Evolutionary conservation across 805 yeast species (phyloP).

Genomic region (Starmera dryadoides): DNA sequence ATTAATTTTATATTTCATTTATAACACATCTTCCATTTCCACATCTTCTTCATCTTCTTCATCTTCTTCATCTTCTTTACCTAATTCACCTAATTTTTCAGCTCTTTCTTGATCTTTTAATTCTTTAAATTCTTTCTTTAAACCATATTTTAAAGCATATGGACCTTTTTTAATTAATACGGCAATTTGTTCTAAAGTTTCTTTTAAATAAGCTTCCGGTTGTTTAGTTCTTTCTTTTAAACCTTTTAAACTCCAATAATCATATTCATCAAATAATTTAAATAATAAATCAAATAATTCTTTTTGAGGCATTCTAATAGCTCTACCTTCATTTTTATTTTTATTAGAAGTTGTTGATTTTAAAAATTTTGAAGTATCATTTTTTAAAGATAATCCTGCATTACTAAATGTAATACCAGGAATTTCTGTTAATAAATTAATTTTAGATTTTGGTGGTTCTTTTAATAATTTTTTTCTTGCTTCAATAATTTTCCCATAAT

Average conservation of each 20-base stretch:
- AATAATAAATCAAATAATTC: constrained; percentile 85
- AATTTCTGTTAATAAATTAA: constrained; percentile 64
- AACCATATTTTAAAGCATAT: constrained; percentile 83
- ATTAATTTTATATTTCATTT: no score
- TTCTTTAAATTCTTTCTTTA: constrained; percentile 84
- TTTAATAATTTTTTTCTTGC: constrained; percentile 41
- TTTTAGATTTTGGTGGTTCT: constrained; percentile 49
- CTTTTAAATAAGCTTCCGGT: constrained; percentile 90
- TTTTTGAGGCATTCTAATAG: constrained; percentile 89
- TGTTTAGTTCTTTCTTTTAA: constrained; percentile 89
- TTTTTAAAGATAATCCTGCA: constrained; percentile 78
- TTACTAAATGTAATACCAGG: constrained; percentile 87
- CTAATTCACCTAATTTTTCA: constrained; percentile 48
- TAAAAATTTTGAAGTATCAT: constrained; percentile 65
- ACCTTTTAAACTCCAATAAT: constrained; percentile 95
- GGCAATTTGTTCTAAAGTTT: constrained; percentile 86
- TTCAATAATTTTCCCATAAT: constrained; percentile 58
- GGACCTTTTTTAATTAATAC: constrained; percentile 90
- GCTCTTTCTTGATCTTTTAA: constrained; percentile 72
- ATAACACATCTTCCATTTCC: constrained; percentile 57
- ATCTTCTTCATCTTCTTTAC: constrained; percentile 37
- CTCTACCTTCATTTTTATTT: constrained; percentile 61
- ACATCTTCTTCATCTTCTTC: constrained; percentile 63
- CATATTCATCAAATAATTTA: constrained; percentile 87
- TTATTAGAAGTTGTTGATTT: constrained; percentile 37